Percentiles rank a stretch among this genome's conserved stretches.
These are phyloP conservation scores for Melaleuca quinquenervia DNA, from an alignment of 345 rosid species.

Conservation along the genomic window DNA sequence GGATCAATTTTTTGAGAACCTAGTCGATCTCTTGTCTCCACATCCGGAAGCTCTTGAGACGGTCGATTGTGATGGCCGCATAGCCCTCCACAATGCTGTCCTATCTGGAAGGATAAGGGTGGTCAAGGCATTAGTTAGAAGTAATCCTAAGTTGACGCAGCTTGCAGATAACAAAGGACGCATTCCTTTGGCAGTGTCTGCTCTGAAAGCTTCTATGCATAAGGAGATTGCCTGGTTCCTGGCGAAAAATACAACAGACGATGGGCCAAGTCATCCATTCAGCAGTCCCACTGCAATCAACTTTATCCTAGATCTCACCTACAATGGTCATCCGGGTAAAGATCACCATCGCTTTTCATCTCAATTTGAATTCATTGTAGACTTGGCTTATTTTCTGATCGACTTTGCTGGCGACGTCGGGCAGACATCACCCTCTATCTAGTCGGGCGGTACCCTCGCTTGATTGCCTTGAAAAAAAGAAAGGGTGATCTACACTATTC, in stretches of 20 bases:
- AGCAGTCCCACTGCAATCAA: no score
- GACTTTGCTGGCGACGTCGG: background rate
- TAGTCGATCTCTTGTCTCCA: no score
- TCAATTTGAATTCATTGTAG: background rate
- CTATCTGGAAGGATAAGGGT: no score
- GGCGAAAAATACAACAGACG: background rate
- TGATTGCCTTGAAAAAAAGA: background rate
- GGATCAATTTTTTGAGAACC: no score
- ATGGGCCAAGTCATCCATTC: background rate
- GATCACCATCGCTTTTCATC: background rate
- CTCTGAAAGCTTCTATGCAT: background rate
- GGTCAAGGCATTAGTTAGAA: no score
- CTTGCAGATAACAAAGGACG: no score
- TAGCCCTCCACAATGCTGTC: no score
- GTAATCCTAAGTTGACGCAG: no score
- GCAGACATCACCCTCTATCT: background rate
- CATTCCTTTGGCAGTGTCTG: background rate
- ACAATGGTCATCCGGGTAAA: background rate
- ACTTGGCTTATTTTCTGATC: background rate
- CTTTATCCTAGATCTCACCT: background rate
- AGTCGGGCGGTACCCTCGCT: background rate
- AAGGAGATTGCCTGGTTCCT: background rate
- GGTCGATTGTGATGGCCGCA: no score
- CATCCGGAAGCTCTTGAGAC: no score
- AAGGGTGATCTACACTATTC: no score